These are phyloP conservation scores for Raphidocelis subcapitata DNA, from an alignment of 139 green algal species.

Conservation along the genomic window DNA sequence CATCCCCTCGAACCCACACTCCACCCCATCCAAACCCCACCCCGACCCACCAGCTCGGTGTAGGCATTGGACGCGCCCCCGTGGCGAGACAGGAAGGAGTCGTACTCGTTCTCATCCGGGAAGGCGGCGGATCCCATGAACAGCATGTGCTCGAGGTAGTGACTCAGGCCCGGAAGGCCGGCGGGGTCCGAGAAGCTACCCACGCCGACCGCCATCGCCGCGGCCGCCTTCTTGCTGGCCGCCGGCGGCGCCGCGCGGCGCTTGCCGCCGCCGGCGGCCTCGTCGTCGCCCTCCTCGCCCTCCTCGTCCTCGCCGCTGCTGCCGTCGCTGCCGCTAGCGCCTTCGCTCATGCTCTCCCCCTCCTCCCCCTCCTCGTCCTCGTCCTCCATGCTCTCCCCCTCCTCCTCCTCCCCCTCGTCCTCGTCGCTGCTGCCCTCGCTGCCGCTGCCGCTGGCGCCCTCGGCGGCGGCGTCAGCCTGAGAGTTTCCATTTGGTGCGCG, in stretches of 20 bases:
- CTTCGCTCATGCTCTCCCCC: constrained; percentile 12
- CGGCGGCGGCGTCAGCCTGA: background rate
- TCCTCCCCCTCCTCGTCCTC: constrained; percentile 46
- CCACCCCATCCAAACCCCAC: too few species aligned
- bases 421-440: constrained; percentile 24
- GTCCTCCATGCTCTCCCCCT: constrained; percentile 26
- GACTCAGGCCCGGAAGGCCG: constrained; percentile 69
- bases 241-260: background rate
- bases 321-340: constrained; percentile 9
- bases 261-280: constrained; percentile 36
- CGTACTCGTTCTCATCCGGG: constrained; percentile 97
- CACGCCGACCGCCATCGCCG: constrained; percentile 85
- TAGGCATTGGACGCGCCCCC: constrained; percentile 90
- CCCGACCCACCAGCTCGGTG: constrained; percentile 81
- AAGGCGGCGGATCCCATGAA: constrained; percentile 97
- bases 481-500: too few species aligned
- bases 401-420: constrained; percentile 22
- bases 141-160: constrained; percentile 99
- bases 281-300: constrained; percentile 40
- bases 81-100: constrained; percentile 84
- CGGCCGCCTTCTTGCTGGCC: constrained; percentile 74
- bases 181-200: constrained; percentile 87
- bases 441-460: constrained; percentile 7
- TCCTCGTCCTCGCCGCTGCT: constrained; percentile 31
- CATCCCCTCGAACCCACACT: too few species aligned